phyloP scores from a whole-genome alignment of 2,329 filamentous ascomycete genomes.

The Dichotomopilus funicola region DNA sequence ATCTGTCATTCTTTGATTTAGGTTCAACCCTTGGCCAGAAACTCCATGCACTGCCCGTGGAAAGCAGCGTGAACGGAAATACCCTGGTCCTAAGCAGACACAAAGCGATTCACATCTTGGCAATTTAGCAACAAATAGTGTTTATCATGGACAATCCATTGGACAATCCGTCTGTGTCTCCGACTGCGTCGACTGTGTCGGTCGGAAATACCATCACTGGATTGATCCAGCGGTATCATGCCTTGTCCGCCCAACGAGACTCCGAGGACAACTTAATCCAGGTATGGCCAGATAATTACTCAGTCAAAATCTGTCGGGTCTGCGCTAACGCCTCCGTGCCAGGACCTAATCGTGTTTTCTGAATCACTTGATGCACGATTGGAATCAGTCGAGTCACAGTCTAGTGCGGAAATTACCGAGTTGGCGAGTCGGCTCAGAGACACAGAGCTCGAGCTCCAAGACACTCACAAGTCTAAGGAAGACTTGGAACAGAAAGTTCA shows the following conservation, averaged over 20 bases:
- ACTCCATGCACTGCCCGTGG: no score
- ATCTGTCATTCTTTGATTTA: no score
- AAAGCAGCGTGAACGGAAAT: no score
- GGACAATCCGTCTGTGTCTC: background rate
- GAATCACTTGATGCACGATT: constrained; percentile 28
- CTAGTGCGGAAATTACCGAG: constrained; percentile 39
- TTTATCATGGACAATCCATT: background rate
- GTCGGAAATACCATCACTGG: constrained; percentile 30
- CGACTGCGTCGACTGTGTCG: background rate
- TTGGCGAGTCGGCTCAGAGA: constrained; percentile 38
- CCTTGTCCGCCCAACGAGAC: constrained; percentile 37
- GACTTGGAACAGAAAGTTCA: constrained; percentile 45
- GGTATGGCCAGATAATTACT: constrained; percentile 27
- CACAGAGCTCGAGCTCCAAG: constrained; percentile 43
- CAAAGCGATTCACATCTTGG: no score
- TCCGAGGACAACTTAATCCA: constrained; percentile 41
- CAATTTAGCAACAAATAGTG: no score
- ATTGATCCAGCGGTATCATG: constrained; percentile 43
- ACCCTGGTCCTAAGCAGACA: no score
- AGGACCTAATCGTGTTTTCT: constrained; percentile 44
- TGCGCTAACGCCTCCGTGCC: background rate
- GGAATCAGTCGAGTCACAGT: constrained; percentile 29
- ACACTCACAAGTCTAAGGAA: constrained; percentile 42
- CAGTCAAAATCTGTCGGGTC: background rate
- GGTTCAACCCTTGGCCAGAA: no score